Percentiles rank a stretch among this genome's conserved stretches.
Conservation (phyloP, 331 rosid genomes). For the Dryas integrifolia region DNA sequence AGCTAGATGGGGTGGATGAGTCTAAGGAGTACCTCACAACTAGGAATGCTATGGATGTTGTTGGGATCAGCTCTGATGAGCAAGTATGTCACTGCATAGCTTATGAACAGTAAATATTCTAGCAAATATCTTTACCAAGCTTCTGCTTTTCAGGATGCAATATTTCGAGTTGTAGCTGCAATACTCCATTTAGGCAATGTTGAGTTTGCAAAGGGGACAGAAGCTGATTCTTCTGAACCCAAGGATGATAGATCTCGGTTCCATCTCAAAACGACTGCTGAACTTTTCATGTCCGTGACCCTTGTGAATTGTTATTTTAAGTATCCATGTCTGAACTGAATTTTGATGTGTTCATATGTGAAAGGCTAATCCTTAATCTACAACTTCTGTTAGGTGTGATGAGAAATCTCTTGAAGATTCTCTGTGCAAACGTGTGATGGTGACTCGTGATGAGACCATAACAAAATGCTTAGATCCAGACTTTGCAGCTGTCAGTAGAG, state of each 20-base stretch:
- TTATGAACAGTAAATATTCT: conserved; percentile 1
- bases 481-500: conserved; percentile 74
- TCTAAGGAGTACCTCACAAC: conserved; percentile 71
- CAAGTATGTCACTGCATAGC: conserved; percentile 46
- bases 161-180: conserved; percentile 83
- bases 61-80: conserved; percentile 67
- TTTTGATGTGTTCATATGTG: conserved; percentile 4
- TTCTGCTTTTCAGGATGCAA: conserved; percentile 62
- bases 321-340: background rate
- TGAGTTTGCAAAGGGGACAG: conserved; percentile 69
- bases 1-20: conserved; percentile 73
- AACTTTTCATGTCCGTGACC: conserved; percentile 61
- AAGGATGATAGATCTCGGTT: conserved; percentile 66
- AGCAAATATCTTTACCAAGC: background rate
- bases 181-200: conserved; percentile 84
- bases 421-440: conserved; percentile 79
- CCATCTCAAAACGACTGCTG: conserved; percentile 76
- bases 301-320: conserved; percentile 1
- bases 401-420: conserved; percentile 76
- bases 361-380: conserved; percentile 15
- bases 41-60: conserved; percentile 86
- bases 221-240: conserved; percentile 75
- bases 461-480: conserved; percentile 68
- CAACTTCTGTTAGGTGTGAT: conserved; percentile 60
- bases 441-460: conserved; percentile 85